A percentile compares a stretch with the other conserved stretches of the same genome.
phyloP scores from a whole-genome alignment of 2,329 filamentous ascomycete species.

The Pseudogymnoascus sp. region DNA sequence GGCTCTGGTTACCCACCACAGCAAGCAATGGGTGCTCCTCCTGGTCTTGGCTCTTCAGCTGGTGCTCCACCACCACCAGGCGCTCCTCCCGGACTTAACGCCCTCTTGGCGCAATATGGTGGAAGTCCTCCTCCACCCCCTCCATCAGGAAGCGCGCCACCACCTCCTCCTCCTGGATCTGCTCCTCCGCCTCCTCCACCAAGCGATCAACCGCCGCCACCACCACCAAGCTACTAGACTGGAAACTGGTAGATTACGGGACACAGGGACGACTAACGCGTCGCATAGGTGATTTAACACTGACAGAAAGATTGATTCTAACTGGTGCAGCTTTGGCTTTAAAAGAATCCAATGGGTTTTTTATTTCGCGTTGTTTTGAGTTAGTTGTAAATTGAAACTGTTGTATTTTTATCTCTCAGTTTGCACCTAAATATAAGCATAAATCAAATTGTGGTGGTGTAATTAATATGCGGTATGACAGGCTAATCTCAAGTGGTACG shows the following conservation, averaged over 20 bases:
- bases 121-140: conserved; percentile 43
- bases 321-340: not conserved
- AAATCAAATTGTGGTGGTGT: not conserved
- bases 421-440: conserved; percentile 7
- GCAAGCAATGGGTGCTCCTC: conserved; percentile 44
- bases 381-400: not conserved
- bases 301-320: conserved; percentile 4
- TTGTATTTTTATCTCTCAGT: not conserved
- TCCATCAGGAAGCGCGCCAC: conserved; percentile 53
- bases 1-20: conserved; percentile 35
- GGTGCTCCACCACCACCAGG: conserved; percentile 35
- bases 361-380: not conserved
- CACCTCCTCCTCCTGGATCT: conserved; percentile 53
- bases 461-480: not conserved
- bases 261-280: not conserved
- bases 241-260: not conserved
- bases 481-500: not conserved
- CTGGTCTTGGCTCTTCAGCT: conserved; percentile 42
- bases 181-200: conserved; percentile 54
- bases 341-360: not conserved
- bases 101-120: conserved; percentile 59
- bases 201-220: conserved; percentile 55
- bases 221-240: conserved; percentile 38
- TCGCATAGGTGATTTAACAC: conserved; percentile 8
- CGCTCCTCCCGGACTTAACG: conserved; percentile 46